Conservation (phyloP, 805 yeast species). For the Ogataea wickerhamii region DNA sequence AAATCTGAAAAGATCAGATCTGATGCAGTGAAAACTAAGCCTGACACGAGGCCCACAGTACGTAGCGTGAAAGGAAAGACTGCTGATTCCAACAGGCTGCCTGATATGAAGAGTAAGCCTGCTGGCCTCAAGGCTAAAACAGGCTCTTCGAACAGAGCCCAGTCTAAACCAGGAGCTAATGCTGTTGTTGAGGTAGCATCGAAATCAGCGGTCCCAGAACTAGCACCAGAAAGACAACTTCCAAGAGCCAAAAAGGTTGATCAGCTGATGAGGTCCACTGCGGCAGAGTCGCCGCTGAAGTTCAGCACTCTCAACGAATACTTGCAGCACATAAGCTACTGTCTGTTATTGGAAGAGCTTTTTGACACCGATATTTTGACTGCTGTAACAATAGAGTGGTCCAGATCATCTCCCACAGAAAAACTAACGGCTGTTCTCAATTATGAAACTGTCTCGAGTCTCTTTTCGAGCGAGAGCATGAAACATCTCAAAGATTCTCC, state of each 20-base stretch:
- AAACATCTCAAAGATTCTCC: conserved; percentile 55
- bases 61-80: neutral
- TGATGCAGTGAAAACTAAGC: neutral
- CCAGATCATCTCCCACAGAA: conserved; percentile 33
- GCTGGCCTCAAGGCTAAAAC: neutral
- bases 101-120: neutral
- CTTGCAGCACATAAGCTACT: conserved; percentile 56
- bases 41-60: neutral
- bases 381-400: conserved; percentile 43
- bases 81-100: neutral
- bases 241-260: conserved; percentile 10
- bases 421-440: conserved; percentile 42
- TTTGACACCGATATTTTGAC: conserved; percentile 43
- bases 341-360: conserved; percentile 60
- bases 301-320: conserved; percentile 51
- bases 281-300: conserved; percentile 17
- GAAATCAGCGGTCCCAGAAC: neutral
- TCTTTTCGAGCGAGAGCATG: conserved; percentile 48
- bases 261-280: conserved; percentile 17
- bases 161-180: neutral
- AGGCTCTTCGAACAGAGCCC: neutral
- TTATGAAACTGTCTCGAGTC: conserved; percentile 45
- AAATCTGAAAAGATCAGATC: neutral
- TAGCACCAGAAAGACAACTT: neutral
- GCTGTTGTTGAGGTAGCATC: conserved; percentile 1